Base-by-base conservation (phyloP, 345 rosid species). In the Lumnitzera racemosa region DNA sequence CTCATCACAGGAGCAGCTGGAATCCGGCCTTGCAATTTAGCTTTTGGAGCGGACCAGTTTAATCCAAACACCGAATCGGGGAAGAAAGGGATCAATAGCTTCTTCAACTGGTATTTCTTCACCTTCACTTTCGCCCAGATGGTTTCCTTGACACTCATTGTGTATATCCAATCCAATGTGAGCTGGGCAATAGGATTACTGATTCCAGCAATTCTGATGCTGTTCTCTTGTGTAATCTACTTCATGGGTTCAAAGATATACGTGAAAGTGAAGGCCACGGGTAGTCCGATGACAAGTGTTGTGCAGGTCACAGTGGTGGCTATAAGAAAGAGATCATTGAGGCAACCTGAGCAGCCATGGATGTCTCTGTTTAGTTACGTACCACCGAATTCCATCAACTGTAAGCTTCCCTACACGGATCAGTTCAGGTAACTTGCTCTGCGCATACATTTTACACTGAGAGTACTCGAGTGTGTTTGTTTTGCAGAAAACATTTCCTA, bases 31-130 rank as follows among this genome's bases (percentile, higher is more conserved):
- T 86, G 92, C 72, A 88, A 86, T 58, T 54, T 88, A 57, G 92
- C 96, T 0, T 86, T 88, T 41, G 96, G 90, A 3, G 92, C 81
- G 13, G 96, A 88, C 67, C 96, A 88, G 68, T 86, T 86, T 53
- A 81, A 89, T 67, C 92, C 96, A 3, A 64, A 75, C 15, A 73
- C 92, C 0, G 87, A 81, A 47, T 75, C 96, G 0, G 96, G 96
- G 27, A 83, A 83, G 68, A 83, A 67, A 69, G 92, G 92, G 24
- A 76, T 86, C 58, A 77, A 81, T 61, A 88, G 90, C 63, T 88
- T 88, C 83, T 83, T 88, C 75, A 88, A 88, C 67, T 88, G 96
- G 96, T 86, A 88, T 67, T 80, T 86, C 77, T 88, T 80, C 71
- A 86, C 88, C 56, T 88, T 77, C 81, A 88, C 87, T 41, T 86